Base-by-base conservation (phyloP, 768 basidiomycete genomes). In the Termitomyces bulborhizus region DNA sequence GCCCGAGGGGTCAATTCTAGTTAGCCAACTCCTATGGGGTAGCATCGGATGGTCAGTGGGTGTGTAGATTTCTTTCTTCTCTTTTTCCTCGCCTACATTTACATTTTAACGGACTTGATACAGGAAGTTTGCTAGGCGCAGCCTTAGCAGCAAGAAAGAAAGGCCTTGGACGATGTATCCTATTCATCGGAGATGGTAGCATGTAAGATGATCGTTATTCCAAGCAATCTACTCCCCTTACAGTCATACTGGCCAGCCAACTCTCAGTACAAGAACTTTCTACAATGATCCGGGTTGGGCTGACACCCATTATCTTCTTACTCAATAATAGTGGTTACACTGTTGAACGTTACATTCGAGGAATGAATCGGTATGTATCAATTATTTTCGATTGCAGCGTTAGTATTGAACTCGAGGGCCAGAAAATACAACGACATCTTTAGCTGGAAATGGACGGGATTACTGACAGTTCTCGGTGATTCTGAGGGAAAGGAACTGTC, bases 41-140 rank as follows among this genome's bases (percentile, higher is more conserved):
- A 87, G 86, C 55, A 97, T 98, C 60, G 95, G 95, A 0, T 97
- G 88, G 86, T 83, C 86, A 16, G 83, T 88, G 42, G 90, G 91
- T 73, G 67, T 71, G 75, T 59, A 16, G 0, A 4, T 12, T 5
- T 15, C 29, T 18, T 40, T 24, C 32, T 11, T 45, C 7, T 29
- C 13, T 4, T 21, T 18, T 26, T 40, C 26, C 46, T 6, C 9
- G 15, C 6, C n/a, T n/a, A n/a, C n/a, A n/a, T n/a, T n/a, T 29
- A 6, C 8, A 43, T 26, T 21, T 41, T 31, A 40, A 13, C 24
- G 7, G 0, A 8, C 6, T 53, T n/a, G 1, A 11, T 31, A 8
- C 46, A 81, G 81, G 83, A 5, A 81, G 81, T 45, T 79, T 81
- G 15, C 78, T 94, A 0, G 93, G 93, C 40, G 87, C 86, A 8